These are phyloP conservation scores for Phaseolus lunatus DNA, from an alignment of 306 rosid genomes.

Conservation along the genomic window DNA sequence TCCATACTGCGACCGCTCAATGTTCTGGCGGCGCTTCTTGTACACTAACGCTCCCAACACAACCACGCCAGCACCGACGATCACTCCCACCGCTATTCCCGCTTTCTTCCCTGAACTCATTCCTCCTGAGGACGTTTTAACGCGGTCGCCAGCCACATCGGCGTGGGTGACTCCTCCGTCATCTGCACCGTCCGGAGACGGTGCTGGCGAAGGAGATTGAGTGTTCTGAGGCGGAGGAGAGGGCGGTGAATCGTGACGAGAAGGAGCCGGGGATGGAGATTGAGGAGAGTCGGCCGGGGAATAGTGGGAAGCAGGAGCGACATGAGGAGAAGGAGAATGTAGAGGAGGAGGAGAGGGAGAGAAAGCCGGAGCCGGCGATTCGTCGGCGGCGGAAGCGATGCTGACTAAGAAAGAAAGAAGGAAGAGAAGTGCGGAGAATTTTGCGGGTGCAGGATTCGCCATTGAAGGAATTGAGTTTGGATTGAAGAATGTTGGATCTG, in stretches of 20 bases:
- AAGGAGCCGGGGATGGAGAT: conserved; percentile 30
- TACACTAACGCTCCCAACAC: conserved; percentile 67
- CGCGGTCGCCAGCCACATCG: not conserved
- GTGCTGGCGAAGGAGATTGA: conserved; percentile 42
- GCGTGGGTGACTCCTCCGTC: conserved; percentile 29
- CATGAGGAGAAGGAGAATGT: conserved; percentile 28
- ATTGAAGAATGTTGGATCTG: conserved; percentile 53
- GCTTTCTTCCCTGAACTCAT: conserved; percentile 77
- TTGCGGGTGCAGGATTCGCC: conserved; percentile 49
- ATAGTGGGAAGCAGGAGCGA: conserved; percentile 34
- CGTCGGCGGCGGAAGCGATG: conserved; percentile 40
- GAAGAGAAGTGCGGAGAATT: conserved; percentile 42
- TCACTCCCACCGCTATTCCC: conserved; percentile 76
- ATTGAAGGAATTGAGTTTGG: conserved; percentile 45
- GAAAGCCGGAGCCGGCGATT: conserved; percentile 31
- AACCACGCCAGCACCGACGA: conserved; percentile 52
- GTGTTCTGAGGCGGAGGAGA: conserved; percentile 39
- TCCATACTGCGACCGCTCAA: conserved; percentile 70
- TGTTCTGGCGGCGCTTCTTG: conserved; percentile 80
- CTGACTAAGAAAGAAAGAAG: conserved; percentile 42
- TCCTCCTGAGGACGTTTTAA: conserved; percentile 61
- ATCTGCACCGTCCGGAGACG: conserved; percentile 34
- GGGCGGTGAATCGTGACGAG: conserved; percentile 41
- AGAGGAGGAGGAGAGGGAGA: conserved; percentile 46
- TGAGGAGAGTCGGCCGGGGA: conserved; percentile 45